Evolutionary conservation across 2,329 filamentous ascomycete genomes (phyloP).

Genomic region (Plectosphaerella cucumerina): DNA sequence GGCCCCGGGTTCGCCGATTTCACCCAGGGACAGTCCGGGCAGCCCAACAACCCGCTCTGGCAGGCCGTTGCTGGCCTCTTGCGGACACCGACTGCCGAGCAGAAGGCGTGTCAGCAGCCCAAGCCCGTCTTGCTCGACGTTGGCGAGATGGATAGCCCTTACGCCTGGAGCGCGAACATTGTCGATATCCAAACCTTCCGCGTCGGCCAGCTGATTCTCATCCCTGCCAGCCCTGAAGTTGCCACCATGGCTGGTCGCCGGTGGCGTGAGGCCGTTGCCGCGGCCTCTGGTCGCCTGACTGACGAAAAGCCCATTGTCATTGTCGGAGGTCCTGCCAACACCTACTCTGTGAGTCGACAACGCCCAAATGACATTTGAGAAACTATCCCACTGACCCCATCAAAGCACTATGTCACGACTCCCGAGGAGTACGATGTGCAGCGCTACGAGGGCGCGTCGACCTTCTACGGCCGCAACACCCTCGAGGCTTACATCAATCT

Average conservation of each 20-base stretch:
- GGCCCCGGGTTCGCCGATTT: slow-evolving; percentile 92
- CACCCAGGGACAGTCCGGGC: slow-evolving; percentile 74
- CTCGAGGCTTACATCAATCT: slow-evolving; percentile 85
- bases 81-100: slow-evolving; percentile 64
- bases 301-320: slow-evolving; percentile 67
- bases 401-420: slow-evolving; percentile 67
- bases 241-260: slow-evolving; percentile 89
- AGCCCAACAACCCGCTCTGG: slow-evolving; percentile 79
- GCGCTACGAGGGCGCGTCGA: slow-evolving; percentile 93
- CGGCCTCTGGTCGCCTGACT: slow-evolving; percentile 41
- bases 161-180: slow-evolving; percentile 86
- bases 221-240: slow-evolving; percentile 82
- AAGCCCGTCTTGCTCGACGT: slow-evolving; percentile 89
- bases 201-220: slow-evolving; percentile 78
- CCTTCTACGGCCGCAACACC: slow-evolving; percentile 78
- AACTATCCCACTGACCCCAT: background rate
- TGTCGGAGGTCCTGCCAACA: slow-evolving; percentile 84
- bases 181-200: slow-evolving; percentile 85
- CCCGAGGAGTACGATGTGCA: slow-evolving; percentile 79
- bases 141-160: slow-evolving; percentile 72
- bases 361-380: too few species aligned
- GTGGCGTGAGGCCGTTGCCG: slow-evolving; percentile 70
- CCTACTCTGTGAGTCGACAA: slow-evolving; percentile 53
- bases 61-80: slow-evolving; percentile 67
- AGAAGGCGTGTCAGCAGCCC: slow-evolving; percentile 70